phyloP scores from a whole-genome alignment of 2,329 filamentous ascomycete species.

The Sporothrix phasma region DNA sequence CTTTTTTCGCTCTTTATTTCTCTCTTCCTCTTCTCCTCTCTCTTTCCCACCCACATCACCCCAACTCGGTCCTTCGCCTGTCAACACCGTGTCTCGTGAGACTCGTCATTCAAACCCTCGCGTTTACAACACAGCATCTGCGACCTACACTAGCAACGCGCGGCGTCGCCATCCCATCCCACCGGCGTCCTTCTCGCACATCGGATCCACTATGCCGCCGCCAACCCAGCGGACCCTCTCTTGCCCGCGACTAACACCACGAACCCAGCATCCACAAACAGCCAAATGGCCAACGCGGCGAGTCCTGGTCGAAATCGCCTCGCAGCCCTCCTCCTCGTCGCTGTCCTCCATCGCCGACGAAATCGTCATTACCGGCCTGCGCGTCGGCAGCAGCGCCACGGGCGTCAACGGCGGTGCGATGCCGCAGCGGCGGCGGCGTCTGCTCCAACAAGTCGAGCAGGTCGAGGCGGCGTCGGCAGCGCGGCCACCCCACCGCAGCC shows the following conservation, averaged over 20 bases:
- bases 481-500: constrained; percentile 27
- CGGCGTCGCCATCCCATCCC: background rate
- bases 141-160: too few species aligned
- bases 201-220: constrained; percentile 13
- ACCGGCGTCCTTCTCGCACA: background rate
- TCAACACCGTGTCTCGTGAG: too few species aligned
- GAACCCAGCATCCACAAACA: background rate
- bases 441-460: constrained; percentile 28
- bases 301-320: constrained; percentile 95
- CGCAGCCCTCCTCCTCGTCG: constrained; percentile 87
- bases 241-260: constrained; percentile 4
- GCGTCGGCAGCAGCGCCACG: constrained; percentile 53
- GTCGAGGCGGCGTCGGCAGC: background rate
- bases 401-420: constrained; percentile 32
- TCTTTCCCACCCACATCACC: background rate
- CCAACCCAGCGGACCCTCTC: constrained; percentile 10
- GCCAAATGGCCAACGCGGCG: constrained; percentile 35
- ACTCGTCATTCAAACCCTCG: too few species aligned
- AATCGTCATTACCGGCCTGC: constrained; percentile 80
- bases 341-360: constrained; percentile 78
- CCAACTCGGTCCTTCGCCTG: too few species aligned
- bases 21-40: background rate
- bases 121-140: too few species aligned
- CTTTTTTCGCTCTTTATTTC: background rate
- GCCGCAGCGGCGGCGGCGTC: constrained; percentile 47